A percentile compares a stretch with the other conserved stretches of the same genome.
phyloP scores from a whole-genome alignment of 176 grass and related monocot species.

The Areca catechu region DNA sequence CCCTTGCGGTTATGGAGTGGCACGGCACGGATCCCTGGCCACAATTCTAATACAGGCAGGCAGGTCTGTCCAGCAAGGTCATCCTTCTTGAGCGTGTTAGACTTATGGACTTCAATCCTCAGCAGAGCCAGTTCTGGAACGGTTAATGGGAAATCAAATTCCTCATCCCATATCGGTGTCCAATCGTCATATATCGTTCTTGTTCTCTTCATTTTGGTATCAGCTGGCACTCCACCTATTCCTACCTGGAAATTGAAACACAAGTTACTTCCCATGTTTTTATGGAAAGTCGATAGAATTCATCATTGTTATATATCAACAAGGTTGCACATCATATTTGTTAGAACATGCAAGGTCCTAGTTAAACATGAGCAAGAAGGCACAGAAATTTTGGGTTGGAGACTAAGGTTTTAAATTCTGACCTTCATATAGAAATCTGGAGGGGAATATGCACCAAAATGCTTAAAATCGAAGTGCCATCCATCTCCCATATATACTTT shows the following conservation, averaged over 20 bases:
- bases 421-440: conserved; percentile 4
- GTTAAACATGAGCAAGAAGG: no score
- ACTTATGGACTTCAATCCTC: conserved; percentile 1
- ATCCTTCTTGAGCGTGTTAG: neutral
- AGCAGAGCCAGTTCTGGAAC: conserved; percentile 8
- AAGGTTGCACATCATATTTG: neutral
- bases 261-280: neutral
- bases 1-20: conserved; percentile 1
- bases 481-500: conserved; percentile 4
- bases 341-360: no score
- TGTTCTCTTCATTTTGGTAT: neutral
- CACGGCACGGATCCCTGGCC: conserved; percentile 2
- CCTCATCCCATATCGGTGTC: neutral
- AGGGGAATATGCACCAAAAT: neutral
- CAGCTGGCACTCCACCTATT: neutral
- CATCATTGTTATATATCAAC: neutral
- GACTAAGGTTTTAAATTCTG: neutral
- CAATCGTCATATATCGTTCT: neutral
- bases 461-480: neutral
- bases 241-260: conserved; percentile 2
- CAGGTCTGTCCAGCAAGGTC: conserved; percentile 2
- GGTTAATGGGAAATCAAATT: neutral
- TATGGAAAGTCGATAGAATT: neutral
- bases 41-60: neutral
- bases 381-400: no score